These are phyloP conservation scores for Nothophoma quercina DNA, from an alignment of 2,329 filamentous ascomycete species.

Conservation along the genomic window DNA sequence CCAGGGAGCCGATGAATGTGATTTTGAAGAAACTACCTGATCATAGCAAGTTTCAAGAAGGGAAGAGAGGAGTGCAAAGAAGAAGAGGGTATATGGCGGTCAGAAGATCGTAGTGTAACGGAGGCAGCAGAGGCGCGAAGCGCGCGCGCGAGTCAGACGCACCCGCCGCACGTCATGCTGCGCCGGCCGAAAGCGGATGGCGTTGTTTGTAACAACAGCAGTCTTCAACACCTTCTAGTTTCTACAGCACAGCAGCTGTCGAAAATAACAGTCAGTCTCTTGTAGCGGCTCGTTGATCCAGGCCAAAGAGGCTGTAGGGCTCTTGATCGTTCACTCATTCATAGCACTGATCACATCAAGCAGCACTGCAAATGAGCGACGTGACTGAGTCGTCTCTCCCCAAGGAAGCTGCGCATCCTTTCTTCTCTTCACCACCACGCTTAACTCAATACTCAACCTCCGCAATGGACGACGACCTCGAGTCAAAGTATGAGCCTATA, in stretches of 20 bases:
- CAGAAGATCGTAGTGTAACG: slow-evolving; percentile 18
- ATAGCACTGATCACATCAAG: slow-evolving; percentile 33
- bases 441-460: slow-evolving; percentile 8
- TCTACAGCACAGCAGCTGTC: neutral
- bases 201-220: slow-evolving; percentile 19
- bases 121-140: slow-evolving; percentile 18
- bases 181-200: slow-evolving; percentile 26
- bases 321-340: slow-evolving; percentile 27
- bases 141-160: slow-evolving; percentile 36
- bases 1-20: neutral
- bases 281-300: no score
- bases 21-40: neutral
- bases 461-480: slow-evolving; percentile 27
- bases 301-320: slow-evolving; percentile 5
- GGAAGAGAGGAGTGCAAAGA: neutral
- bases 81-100: slow-evolving; percentile 7
- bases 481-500: slow-evolving; percentile 21
- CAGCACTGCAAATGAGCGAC: slow-evolving; percentile 28
- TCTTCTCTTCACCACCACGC: slow-evolving; percentile 27
- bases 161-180: slow-evolving; percentile 36
- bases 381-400: slow-evolving; percentile 33
- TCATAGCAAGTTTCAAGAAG: neutral
- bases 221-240: slow-evolving; percentile 1
- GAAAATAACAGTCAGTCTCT: neutral
- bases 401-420: slow-evolving; percentile 13